Base-by-base conservation (phyloP, 1,284 basidiomycete genomes). In the Stereum hirsutum region DNA sequence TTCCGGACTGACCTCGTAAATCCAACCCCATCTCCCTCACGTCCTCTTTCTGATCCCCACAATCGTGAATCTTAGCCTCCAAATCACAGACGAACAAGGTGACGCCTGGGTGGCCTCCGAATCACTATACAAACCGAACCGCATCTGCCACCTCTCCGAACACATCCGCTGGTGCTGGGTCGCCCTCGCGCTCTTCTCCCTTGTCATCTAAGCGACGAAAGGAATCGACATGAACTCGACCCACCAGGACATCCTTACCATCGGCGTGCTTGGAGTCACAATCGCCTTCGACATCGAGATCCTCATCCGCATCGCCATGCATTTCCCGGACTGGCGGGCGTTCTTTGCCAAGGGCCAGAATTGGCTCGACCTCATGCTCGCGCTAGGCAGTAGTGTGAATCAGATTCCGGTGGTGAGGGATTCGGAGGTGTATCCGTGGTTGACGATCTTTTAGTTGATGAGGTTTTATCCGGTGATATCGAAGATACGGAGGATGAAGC, bases 401-500 rank as follows among this genome's bases (percentile, higher is more conserved):
- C 90, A 96, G 59, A 84, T 97, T 32, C 94, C 95, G 0, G 70
- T 57, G 10, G 84, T 98, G 30, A 71, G 74, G 42, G 51, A 73
- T 24, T 83, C 84, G 5, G 46, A 51, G 3, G 71, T 81, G 3
- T 96, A 96, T 56, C 75, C 83, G 0, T 99, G 95, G 95, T 74
- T 98, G 51, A 96, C 91, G 2, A 75, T 89, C 32, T 89, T 98
- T 55, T 89, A 94, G 57, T 68, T 98, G 5, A 71, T 75, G 48
- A 73, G 95, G 50, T 98, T 97, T 68, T 98, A 99, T 61, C 75
- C 95, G 1, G 90, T 98, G 26, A 94, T 98, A 54, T 61, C 97
- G 34, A 86, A 83, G 35, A 75, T 95, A 12, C 92, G 92, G 2
- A 71, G 89, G 44, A 93, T 93, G 87, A 78, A 76, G 47, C 80